Evolutionary conservation across 495 filamentous ascomycete genomes (phyloP), one percentile per base, ranked within the genome.

Genomic region (Rhizodiscina lignyota): DNA sequence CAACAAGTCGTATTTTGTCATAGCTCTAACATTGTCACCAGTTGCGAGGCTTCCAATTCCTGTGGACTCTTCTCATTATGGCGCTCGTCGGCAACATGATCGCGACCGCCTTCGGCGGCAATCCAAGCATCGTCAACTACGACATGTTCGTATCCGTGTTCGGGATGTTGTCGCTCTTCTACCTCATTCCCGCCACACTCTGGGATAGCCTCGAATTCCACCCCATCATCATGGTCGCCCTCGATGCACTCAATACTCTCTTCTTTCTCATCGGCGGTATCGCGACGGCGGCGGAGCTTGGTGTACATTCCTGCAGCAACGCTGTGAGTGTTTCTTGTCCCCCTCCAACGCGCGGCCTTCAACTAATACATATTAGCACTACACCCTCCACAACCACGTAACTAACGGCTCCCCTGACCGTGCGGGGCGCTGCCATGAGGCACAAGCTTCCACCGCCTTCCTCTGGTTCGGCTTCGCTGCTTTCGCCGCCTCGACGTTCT

Each of bases 51-150:
- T 27, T 13, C 8, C 38, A 79, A 67, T 75, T 79, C 58, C 17
- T 79, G 41, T 78, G 63, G 61, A 64, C 73, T n/a, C 54, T 82
- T 20, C 62, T 82, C 49, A 50, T 76, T 44, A 68, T 77, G 54
- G 66, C 75, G 16, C 60, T 83, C 18, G 46, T 77, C 37, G 77
- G 74, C 42, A 75, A 79, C 58, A 75, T 79, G 61, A 74, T 82
- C 47, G 56, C 61, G 37, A 53, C 64, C 3, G 56, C 70, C 0
- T 56, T 59, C 40, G 35, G 53, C 31, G 70, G 70, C 27, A 75
- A 77, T 58, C 67, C 70, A 0, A 52, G 59, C 11, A 53, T 61
- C 37, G 56, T 72, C 52, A 80, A 82, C 62, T 83, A 74, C 56
- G 50, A 59, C 48, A 76, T 80, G 55, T 80, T 76, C 51, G 60